A percentile compares a stretch with the other conserved stretches of the same genome.
phyloP scores from a whole-genome alignment of 208 protist genomes.

The Trypanosoma vivax region DNA sequence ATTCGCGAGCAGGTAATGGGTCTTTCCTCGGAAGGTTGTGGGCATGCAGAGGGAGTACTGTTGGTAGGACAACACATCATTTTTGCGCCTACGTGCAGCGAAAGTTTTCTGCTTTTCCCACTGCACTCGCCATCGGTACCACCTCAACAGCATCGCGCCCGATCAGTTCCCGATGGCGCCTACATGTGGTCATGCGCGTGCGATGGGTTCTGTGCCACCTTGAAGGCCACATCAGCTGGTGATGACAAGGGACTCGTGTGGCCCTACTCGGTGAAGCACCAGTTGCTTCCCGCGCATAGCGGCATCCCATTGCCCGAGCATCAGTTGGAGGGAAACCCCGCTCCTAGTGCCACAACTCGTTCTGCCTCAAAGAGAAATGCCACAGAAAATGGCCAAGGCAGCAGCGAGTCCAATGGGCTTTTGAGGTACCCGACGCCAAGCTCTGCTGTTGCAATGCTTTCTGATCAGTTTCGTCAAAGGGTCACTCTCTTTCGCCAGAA shows the following conservation, averaged over 20 bases:
- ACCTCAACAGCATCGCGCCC: constrained; percentile 58
- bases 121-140: constrained; percentile 78
- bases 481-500: not conserved
- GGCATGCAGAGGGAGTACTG: not conserved
- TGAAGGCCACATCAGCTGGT: not conserved
- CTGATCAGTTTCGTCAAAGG: constrained; percentile 8
- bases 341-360: not conserved
- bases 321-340: not conserved
- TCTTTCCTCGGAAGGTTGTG: constrained; percentile 18
- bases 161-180: constrained; percentile 44
- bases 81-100: constrained; percentile 46
- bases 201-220: not conserved
- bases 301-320: not conserved
- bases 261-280: constrained; percentile 19
- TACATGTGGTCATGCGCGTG: not conserved
- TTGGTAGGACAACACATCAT: constrained; percentile 36
- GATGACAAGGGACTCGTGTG: constrained; percentile 4
- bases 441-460: constrained; percentile 28
- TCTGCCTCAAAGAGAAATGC: not conserved
- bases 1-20: constrained; percentile 7
- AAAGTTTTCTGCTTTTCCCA: constrained; percentile 71
- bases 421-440: constrained; percentile 41
- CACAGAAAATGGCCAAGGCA: constrained; percentile 6
- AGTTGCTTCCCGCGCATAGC: constrained; percentile 6
- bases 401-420: constrained; percentile 10